Conservation (phyloP, 1,139 yeast species). For the Geotrichum citri-aurantii region DNA sequence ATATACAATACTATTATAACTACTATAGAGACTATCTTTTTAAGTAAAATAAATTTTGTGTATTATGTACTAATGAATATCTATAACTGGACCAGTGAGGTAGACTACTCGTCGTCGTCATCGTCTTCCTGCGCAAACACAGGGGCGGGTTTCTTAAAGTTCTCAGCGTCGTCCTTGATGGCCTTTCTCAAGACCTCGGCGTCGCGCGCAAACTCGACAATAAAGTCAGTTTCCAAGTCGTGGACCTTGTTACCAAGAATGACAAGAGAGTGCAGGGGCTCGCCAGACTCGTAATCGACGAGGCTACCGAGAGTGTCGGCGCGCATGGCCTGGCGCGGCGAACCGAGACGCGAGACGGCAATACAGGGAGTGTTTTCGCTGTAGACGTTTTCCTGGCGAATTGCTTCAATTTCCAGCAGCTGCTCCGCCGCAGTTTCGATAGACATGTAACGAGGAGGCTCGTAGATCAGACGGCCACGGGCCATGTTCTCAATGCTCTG, state of each 20-base stretch:
- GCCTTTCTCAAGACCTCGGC: constrained; percentile 49
- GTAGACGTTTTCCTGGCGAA: constrained; percentile 59
- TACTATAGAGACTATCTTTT: too few relatives aligned
- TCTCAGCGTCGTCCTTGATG: constrained; percentile 67
- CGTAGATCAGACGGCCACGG: constrained; percentile 84
- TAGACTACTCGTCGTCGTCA: constrained; percentile 17
- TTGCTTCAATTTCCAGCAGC: constrained; percentile 77
- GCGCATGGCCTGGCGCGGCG: constrained; percentile 73
- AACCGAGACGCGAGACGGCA: constrained; percentile 85
- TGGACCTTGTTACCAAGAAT: constrained; percentile 92
- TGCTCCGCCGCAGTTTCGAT: constrained; percentile 86
- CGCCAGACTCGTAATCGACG: constrained; percentile 82
- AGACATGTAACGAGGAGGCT: constrained; percentile 95
- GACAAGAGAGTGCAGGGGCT: constrained; percentile 85
- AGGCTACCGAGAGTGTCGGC: constrained; percentile 72
- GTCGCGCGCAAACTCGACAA: constrained; percentile 61
- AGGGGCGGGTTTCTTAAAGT: constrained; percentile 44
- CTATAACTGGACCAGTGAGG: not conserved
- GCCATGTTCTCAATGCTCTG: constrained; percentile 94
- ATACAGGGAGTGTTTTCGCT: constrained; percentile 87
- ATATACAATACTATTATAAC: too few relatives aligned
- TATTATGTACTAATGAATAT: not conserved
- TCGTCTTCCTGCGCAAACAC: constrained; percentile 19
- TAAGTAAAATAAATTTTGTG: too few relatives aligned
- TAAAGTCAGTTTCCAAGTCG: constrained; percentile 82